Conservation (phyloP, 805 yeast species). For the Zygoascus flipseniorum region DNA sequence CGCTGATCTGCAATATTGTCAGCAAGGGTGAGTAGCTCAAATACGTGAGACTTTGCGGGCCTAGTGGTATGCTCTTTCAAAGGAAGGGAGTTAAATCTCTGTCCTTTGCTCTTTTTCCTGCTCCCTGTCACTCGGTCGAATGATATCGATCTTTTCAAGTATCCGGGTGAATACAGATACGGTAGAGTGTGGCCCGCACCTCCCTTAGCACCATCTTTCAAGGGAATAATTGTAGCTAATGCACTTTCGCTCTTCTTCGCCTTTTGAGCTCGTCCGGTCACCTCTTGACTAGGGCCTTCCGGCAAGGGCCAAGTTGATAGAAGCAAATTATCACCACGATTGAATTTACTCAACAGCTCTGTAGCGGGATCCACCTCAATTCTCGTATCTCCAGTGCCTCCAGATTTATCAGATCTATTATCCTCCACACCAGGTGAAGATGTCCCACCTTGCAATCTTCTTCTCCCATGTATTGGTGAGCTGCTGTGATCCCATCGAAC, state of each 20-base stretch:
- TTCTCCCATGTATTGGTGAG: slow-evolving; percentile 6
- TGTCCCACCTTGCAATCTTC: not conserved
- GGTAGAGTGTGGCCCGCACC: not conserved
- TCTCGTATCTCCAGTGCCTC: not conserved
- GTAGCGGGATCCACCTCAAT: slow-evolving; percentile 16
- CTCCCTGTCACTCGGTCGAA: not conserved
- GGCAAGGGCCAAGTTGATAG: slow-evolving; percentile 14
- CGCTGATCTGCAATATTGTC: not conserved
- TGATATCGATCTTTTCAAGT: slow-evolving; percentile 11
- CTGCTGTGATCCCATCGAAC: slow-evolving; percentile 12
- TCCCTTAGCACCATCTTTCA: not conserved
- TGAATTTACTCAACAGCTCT: slow-evolving; percentile 16
- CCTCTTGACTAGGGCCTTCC: not conserved
- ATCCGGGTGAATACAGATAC: slow-evolving; percentile 16
- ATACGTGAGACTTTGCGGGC: not conserved
- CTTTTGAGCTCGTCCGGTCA: not conserved
- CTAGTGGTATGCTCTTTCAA: not conserved
- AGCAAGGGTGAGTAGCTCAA: slow-evolving; percentile 4
- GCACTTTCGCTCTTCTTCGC: not conserved
- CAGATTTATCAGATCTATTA: not conserved
- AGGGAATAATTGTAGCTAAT: not conserved
- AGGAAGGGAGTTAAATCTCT: not conserved
- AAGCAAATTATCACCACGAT: slow-evolving; percentile 9
- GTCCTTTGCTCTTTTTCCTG: not conserved
- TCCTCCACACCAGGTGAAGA: not conserved